Evolutionary conservation across 257 asterid genomes (phyloP), one percentile per base, ranked within the genome.

Genomic region (Lycium ferocissimum): DNA sequence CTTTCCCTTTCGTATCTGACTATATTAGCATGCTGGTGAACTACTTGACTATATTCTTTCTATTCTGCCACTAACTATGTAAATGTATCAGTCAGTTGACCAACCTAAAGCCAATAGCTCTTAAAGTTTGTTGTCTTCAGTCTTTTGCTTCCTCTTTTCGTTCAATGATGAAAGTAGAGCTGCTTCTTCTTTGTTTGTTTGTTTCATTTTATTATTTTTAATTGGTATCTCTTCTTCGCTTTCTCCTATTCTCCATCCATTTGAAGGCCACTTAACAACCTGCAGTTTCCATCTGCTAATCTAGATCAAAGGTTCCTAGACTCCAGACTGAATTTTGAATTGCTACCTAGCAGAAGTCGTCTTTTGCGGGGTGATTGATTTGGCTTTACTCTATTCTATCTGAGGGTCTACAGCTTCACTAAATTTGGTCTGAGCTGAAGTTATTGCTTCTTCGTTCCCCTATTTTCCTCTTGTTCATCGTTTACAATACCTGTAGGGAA

Each of bases 371-470:
- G 7, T 12, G 43, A 47, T 49, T 75, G 20, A 2, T 20, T 47
- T 49, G 81, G 38, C 38, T 22, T 75, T 75, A 13, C 13, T 20
- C 43, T 35, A 6, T 40, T 67, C 35, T 22, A 43, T 75, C 58
- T 57, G 61, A 75, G 81, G 62, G 43, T 49, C 20, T 47, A 49
- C 20, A 70, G n/a, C 58, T 75, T n/a, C 13, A 22, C 12, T 75
- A 61, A 22, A 75, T 75, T 51, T 75, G 81, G 62, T 75, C 20
- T 75, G 81, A 49, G 43, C 40, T 47, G 81, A 75, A 75, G 62
- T 8, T 75, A 6, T 49, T 49, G 61, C 40, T 22, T 75, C 20
- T 20, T 22, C 62, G n/a, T 75, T 26, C 43, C 43, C 62, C 6
- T 75, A 6, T 49, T 75, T 26, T 47, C 81, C 43, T 35, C 20